Base-by-base conservation (phyloP, 371 early-diverging fungal genomes). In the Mucor mucedo region DNA sequence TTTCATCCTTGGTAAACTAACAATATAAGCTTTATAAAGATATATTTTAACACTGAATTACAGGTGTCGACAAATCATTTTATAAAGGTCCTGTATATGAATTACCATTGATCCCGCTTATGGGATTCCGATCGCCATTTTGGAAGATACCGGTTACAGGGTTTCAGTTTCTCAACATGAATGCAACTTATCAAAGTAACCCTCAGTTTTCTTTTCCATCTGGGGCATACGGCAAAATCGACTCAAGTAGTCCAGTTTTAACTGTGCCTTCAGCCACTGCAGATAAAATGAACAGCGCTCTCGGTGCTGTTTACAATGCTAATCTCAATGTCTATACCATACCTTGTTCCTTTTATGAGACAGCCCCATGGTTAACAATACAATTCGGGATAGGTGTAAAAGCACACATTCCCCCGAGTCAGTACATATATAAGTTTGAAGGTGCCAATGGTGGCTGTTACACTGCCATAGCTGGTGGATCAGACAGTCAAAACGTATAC, bases 121-220 rank as follows among this genome's bases (percentile, higher is more conserved):
- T 49, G 5, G 58, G 44, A 2, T 41, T 62, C n/a, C 29, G 28
- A 3, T 72, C 72, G 9, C 76, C 76, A 0, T 76, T 72, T 61
- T 76, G 76, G 76, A 76, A 76, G 14, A 42, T 76, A 3, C 68
- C 65, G 4, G 33, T 76, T 4, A 21, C 49, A 21, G 68, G 72
- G 2, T n/a, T 76, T 4, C 38, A 49, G 10, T 41, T 72, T 9
- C 39, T 40, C 2, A 13, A 54, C 21, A 21, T 1, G 3, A 45
- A 52, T 48, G 8, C 11, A 28, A 45, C 38, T 7, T 14, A 14
- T 39, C 29, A 7, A 21, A 35, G 8, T 8, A 35, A 35, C 35
- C 33, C 21, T 27, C n/a, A 39, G 6, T 62, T 47, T 48, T 14
- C 54, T 7, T 61, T 61, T 33, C 33, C 39, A 42, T 28, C 32